Evolutionary conservation across 169 alveolate genomes (phyloP).

Genomic region (Ichthyophthirius multifiliis): DNA sequence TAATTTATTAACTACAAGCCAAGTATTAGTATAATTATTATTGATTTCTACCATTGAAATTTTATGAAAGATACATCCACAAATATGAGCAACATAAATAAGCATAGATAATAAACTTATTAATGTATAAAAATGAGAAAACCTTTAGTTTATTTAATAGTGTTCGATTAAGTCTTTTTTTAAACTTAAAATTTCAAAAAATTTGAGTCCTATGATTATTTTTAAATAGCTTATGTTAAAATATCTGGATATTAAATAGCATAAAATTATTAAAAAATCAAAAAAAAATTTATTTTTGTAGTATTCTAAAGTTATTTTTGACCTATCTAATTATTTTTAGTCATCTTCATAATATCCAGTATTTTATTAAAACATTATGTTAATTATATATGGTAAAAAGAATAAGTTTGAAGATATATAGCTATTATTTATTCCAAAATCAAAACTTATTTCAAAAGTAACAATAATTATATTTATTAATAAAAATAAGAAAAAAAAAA

Average conservation of each 20-base stretch:
- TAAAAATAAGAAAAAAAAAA: too few relatives aligned
- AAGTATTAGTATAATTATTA: not conserved
- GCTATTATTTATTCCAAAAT: too few relatives aligned
- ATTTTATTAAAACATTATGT: too few relatives aligned
- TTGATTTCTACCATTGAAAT: not conserved
- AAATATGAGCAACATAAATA: not conserved
- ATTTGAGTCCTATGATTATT: not conserved
- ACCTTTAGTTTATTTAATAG: not conserved
- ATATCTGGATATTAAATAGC: not conserved
- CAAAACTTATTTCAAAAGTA: too few relatives aligned
- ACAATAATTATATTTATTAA: too few relatives aligned
- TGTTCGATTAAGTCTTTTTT: not conserved
- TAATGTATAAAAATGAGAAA: not conserved
- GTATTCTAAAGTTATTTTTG: not conserved
- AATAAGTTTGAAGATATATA: too few relatives aligned
- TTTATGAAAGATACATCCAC: conserved; percentile 4
- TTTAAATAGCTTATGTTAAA: too few relatives aligned
- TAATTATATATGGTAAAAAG: too few relatives aligned
- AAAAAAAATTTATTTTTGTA: not conserved
- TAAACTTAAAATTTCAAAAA: not conserved
- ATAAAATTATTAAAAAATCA: not conserved
- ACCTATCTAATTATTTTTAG: not conserved
- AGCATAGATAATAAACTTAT: not conserved
- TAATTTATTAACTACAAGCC: not conserved
- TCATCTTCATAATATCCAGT: conserved; percentile 4